Base-by-base conservation (phyloP, 768 basidiomycete species). In the Rhizopogon roseolus region DNA sequence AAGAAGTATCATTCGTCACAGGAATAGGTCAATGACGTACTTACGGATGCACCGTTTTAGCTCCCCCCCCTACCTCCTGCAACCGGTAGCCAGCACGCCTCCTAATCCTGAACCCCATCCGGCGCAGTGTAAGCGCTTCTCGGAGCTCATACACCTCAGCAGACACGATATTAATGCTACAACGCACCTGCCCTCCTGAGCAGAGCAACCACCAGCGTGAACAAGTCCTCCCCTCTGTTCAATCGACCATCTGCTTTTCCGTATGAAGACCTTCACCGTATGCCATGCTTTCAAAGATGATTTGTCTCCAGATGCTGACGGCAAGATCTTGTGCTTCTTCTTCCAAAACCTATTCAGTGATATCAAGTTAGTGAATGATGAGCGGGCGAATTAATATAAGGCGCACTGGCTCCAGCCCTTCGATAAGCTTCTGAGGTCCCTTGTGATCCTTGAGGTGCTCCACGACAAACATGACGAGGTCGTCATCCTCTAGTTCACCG, bases 281-380 rank as follows among this genome's bases (percentile, higher is more conserved):
- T 27, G 93, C 90, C 82, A 92, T 88, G 63, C 92, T 93, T 76
- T 98, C 94, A 66, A 96, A 96, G 49, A 93, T 90, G 61, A 96
- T 81, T 71, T 93, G 90, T 52, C 92, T 83, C 94, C 94, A 98
- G 45, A 97, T 77, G 56, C 78, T 79, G 61, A 86, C 69, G n/a
- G 82, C 76, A 54, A 95, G 81, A 56, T 92, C 86, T 27, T 74
- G 73, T 5, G 94, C 93, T 66, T 98, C 94, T 68, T 96, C 94
- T 65, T 93, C 93, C 36, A 98, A 76, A 4, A 97, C 91, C 94
- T 97, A 64, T 38, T 9, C 28, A 25, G 41, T 54, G 1, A 39
- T 0, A 13, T 11, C 19, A 41, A 14, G 5, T 22, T 34, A 40
- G 55, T 57, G 40, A 62, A 42, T 17, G n/a, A 36, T n/a, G 29